Evolutionary conservation across 2,329 filamentous ascomycete species (phyloP), one percentile per base, ranked within the genome.

Genomic region (Tetracladium maxilliforme): DNA sequence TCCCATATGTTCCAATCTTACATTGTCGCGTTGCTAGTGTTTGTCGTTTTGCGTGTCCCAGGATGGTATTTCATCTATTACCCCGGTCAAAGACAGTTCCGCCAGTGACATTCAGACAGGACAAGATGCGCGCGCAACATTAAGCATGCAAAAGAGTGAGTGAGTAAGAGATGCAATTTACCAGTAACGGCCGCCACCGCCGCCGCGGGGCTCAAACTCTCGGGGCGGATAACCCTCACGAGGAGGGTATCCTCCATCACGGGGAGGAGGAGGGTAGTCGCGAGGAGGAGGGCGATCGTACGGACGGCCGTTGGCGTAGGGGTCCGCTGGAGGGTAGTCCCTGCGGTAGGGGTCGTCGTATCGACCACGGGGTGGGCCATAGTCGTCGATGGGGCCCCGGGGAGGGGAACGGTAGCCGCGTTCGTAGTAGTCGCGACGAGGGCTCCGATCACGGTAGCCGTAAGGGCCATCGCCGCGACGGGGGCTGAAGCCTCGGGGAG

Each of bases 381-480:
- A 90, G 43, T 92, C 84, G 33, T 86, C 77, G 34, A 79, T 61
- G 22, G 78, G 74, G 13, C 60, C 62, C 35, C 65, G 63, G 22
- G 79, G 78, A 32, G 83, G 82, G 29, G 81, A 83, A 30, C 82
- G 76, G 43, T 84, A 83, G 25, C 86, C 84, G 24, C 76, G 70
- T 23, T 82, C 76, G 52, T 94, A 92, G 54, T 93, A 92, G 32
- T 87, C 79, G 38, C 82, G 76, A 31, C 78, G 64, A 28, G 67
- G 76, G 43, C 82, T 87, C 41, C 86, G 75, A 44, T 92, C 83
- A 47, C 87, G 84, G 52, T 93, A 93, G 35, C 79, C 74, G n/a
- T n/a, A n/a, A n/a, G n/a, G n/a, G n/a, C n/a, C n/a, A 33, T 79
- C 74, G 24, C 65, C 70, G 37, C 79, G 72, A 35, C 78, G 76